These are phyloP conservation scores for Termitomyces sp. DNA, from an alignment of 768 basidiomycete species.

Conservation along the genomic window DNA sequence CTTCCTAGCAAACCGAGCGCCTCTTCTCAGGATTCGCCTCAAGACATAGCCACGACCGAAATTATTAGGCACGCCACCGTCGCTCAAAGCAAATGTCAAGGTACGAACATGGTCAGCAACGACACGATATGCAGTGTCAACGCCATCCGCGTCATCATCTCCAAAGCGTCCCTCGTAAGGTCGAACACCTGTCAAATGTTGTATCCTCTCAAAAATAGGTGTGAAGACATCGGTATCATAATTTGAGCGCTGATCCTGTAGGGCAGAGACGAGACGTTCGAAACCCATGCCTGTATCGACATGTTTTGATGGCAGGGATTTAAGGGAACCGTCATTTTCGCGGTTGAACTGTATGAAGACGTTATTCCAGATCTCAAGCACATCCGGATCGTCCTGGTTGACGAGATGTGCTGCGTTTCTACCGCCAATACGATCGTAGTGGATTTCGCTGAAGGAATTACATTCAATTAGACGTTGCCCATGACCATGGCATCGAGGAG, in stretches of 20 bases:
- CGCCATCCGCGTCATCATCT: slow-evolving; percentile 89
- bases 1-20: slow-evolving; percentile 93
- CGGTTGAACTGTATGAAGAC: slow-evolving; percentile 99
- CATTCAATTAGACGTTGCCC: neutral
- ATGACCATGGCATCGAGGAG: neutral
- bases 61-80: slow-evolving; percentile 95
- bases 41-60: slow-evolving; percentile 98
- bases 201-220: slow-evolving; percentile 85
- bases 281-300: slow-evolving; percentile 99
- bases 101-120: slow-evolving; percentile 97
- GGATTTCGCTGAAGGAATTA: slow-evolving; percentile 71
- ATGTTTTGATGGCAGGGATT: slow-evolving; percentile 83
- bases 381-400: slow-evolving; percentile 94
- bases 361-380: slow-evolving; percentile 99
- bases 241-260: slow-evolving; percentile 91
- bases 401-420: slow-evolving; percentile 91
- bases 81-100: slow-evolving; percentile 91
- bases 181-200: slow-evolving; percentile 84
- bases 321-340: slow-evolving; percentile 81
- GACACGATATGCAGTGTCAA: slow-evolving; percentile 97
- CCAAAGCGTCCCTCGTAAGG: slow-evolving; percentile 91
- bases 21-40: slow-evolving; percentile 86
- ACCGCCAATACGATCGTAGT: slow-evolving; percentile 97
- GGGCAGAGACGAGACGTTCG: slow-evolving; percentile 91
- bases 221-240: slow-evolving; percentile 97